Evolutionary conservation across 176 grass and related monocot species (phyloP).

Genomic region (Metroxylon sagu): DNA sequence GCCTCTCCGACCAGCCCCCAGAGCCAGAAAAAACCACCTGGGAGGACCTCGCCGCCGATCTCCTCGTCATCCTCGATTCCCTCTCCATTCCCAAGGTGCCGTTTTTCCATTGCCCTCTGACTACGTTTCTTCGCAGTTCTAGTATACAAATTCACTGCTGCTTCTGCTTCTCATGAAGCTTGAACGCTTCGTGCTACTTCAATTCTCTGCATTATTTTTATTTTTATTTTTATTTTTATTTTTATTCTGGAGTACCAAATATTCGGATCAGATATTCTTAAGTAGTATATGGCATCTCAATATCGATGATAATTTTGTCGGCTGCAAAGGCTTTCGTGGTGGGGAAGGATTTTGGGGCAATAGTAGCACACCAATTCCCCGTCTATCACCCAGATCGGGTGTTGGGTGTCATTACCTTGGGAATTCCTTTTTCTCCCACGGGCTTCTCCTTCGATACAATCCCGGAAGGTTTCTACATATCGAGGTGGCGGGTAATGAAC

Average conservation of each 20-base stretch:
- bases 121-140: too few relatives aligned
- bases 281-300: too few relatives aligned
- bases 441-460: slow-evolving; percentile 11
- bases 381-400: slow-evolving; percentile 44
- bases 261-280: too few relatives aligned
- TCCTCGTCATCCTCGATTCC: slow-evolving; percentile 21
- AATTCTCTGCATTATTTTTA: background rate
- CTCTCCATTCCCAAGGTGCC: slow-evolving; percentile 2
- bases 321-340: slow-evolving; percentile 8
- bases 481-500: slow-evolving; percentile 38
- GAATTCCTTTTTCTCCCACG: slow-evolving; percentile 40
- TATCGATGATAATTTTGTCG: background rate
- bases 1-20: slow-evolving; percentile 44
- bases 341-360: slow-evolving; percentile 19
- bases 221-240: background rate
- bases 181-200: background rate
- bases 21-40: slow-evolving; percentile 26
- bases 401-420: slow-evolving; percentile 40
- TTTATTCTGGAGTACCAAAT: too few relatives aligned
- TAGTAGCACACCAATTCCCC: slow-evolving; percentile 51
- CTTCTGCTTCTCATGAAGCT: too few relatives aligned
- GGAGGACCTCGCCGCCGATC: slow-evolving; percentile 40
- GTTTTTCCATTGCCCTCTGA: background rate
- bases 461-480: slow-evolving; percentile 65
- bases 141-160: too few relatives aligned